phyloP scores from a whole-genome alignment of 2,329 filamentous ascomycete genomes.

The Venturia aucupariae region DNA sequence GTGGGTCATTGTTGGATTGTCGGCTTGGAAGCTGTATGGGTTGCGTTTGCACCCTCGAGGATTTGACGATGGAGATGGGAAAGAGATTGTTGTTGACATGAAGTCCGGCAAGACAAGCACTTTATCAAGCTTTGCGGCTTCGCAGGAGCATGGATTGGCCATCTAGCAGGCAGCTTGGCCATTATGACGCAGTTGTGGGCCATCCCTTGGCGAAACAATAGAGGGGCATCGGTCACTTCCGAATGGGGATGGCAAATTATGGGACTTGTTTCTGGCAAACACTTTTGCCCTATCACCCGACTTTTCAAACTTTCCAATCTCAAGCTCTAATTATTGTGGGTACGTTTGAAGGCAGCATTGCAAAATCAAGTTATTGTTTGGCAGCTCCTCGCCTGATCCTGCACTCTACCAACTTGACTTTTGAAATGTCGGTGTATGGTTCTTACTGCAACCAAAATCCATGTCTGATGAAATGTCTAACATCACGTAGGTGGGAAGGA shows the following conservation, averaged over 20 bases:
- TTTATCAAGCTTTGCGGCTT: constrained; percentile 4
- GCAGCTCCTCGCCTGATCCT: no score
- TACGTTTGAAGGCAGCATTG: no score
- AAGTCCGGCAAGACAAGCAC: not conserved
- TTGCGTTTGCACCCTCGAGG: no score
- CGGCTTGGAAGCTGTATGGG: no score
- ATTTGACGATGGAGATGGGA: no score
- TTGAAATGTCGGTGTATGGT: no score
- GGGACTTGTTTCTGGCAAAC: not conserved
- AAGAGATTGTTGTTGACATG: not conserved
- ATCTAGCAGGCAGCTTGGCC: not conserved
- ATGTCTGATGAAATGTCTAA: no score
- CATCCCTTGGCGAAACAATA: not conserved
- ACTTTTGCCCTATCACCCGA: not conserved
- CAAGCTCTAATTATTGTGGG: not conserved
- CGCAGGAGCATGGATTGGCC: not conserved
- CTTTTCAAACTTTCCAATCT: not conserved
- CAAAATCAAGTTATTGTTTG: no score
- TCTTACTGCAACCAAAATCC: no score
- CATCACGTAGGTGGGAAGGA: no score
- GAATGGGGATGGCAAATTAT: not conserved
- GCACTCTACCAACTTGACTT: no score
- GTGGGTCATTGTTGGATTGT: not conserved
- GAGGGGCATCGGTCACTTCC: not conserved
- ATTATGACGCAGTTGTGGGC: no score